Conservation (phyloP, 176 grass and related monocot genomes). For the Pontederia paniculata region DNA sequence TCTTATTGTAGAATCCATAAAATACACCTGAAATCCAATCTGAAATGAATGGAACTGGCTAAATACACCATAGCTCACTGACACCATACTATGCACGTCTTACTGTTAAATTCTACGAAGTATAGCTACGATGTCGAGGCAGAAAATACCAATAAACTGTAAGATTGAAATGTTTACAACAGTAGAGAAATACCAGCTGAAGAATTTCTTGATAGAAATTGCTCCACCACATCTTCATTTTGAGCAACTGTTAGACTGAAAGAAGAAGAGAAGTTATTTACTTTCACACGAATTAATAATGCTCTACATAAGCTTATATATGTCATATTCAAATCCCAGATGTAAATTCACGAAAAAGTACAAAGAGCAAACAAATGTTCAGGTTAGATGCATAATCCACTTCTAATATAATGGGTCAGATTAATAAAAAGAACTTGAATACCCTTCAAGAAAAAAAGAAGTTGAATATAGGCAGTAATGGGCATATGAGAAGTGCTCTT, state of each 20-base stretch:
- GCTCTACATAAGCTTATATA: neutral
- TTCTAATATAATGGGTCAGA: too few species aligned
- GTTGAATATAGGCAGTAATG: too few species aligned
- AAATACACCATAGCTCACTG: too few species aligned
- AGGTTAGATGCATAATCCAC: too few species aligned
- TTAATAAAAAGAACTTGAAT: too few species aligned
- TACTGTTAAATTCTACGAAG: neutral
- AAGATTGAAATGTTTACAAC: conserved; percentile 13
- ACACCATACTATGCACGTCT: too few species aligned
- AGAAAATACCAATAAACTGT: neutral
- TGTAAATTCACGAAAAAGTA: neutral
- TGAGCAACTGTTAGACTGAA: conserved; percentile 67
- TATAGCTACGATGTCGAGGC: neutral
- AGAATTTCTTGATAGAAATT: conserved; percentile 53
- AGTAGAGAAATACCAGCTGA: conserved; percentile 54
- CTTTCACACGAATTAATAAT: conserved; percentile 1
- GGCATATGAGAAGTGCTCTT: too few species aligned
- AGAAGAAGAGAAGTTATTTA: conserved; percentile 4
- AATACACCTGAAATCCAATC: too few species aligned
- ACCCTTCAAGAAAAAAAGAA: too few species aligned
- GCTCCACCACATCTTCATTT: conserved; percentile 82
- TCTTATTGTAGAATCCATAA: too few species aligned
- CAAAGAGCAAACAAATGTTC: neutral
- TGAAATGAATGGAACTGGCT: too few species aligned
- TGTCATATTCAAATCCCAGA: conserved; percentile 2